Percentiles rank a stretch among this genome's conserved stretches.
Conservation (phyloP, 208 protist genomes). For the Crithidia fasciculata region DNA sequence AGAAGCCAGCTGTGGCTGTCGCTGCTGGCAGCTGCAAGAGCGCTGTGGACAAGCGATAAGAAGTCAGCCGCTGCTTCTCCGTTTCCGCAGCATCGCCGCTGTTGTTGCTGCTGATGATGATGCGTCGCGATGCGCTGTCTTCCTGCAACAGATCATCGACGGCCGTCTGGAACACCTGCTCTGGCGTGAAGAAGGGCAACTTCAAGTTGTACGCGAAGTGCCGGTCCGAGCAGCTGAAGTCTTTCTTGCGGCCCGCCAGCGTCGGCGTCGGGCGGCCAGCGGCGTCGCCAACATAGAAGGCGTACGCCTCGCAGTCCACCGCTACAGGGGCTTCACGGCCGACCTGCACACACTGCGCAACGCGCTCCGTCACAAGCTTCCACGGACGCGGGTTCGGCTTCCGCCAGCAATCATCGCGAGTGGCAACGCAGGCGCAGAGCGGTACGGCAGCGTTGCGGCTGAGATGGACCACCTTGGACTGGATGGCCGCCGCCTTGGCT, state of each 20-base stretch:
- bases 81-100: not conserved
- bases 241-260: constrained; percentile 81
- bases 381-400: constrained; percentile 92
- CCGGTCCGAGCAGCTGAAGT: constrained; percentile 92
- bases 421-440: constrained; percentile 79
- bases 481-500: constrained; percentile 57
- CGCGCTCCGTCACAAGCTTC: constrained; percentile 63
- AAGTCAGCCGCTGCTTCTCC: not conserved
- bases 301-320: constrained; percentile 38
- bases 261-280: constrained; percentile 74
- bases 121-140: not conserved
- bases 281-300: constrained; percentile 95
- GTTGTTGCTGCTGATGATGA: not conserved
- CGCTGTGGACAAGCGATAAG: constrained; percentile 14
- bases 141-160: constrained; percentile 24
- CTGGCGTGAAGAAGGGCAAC: constrained; percentile 91
- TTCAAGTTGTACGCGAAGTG: constrained; percentile 90
- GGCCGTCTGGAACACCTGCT: constrained; percentile 76
- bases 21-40: constrained; percentile 8
- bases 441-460: constrained; percentile 58
- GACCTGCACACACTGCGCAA: constrained; percentile 27
- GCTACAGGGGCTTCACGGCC: not conserved
- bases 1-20: constrained; percentile 11
- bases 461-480: constrained; percentile 54
- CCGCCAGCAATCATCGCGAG: constrained; percentile 74